Conservation (phyloP, 768 basidiomycete genomes). For the Psilocybe cubensis region DNA sequence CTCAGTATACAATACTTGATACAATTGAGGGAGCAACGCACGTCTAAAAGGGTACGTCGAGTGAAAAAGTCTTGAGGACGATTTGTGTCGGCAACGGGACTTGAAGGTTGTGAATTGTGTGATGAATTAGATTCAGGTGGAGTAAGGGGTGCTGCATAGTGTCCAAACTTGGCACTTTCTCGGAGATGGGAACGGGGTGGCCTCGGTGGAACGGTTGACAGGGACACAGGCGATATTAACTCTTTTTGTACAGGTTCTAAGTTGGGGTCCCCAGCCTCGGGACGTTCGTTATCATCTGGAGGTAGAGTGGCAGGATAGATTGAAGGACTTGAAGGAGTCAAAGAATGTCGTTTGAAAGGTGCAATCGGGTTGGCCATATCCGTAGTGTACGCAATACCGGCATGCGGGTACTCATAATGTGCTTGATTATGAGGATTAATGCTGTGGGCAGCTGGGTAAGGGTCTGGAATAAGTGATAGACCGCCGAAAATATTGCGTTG, state of each 20-base stretch:
- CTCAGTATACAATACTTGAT: background rate
- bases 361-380: conserved; percentile 7
- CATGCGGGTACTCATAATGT: conserved; percentile 5
- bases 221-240: conserved; percentile 4
- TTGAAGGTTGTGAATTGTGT: conserved; percentile 30
- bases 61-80: conserved; percentile 28
- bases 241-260: background rate
- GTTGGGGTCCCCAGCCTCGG: conserved; percentile 9
- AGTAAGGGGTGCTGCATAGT: conserved; percentile 33
- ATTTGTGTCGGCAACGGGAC: conserved; percentile 22
- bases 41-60: conserved; percentile 42
- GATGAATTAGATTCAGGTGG: conserved; percentile 45
- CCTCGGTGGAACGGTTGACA: conserved; percentile 26
- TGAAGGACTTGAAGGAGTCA: conserved; percentile 51
- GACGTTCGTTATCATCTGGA: conserved; percentile 31
- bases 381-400: conserved; percentile 14
- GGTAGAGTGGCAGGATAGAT: conserved; percentile 52
- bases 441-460: conserved; percentile 21
- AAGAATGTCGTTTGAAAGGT: conserved; percentile 29
- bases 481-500: conserved; percentile 6
- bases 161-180: conserved; percentile 22
- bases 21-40: conserved; percentile 23
- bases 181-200: conserved; percentile 32
- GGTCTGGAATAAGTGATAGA: conserved; percentile 20
- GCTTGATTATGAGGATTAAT: conserved; percentile 8